Evolutionary conservation across 306 rosid species (phyloP), one percentile per base, ranked within the genome.

Genomic region (Rubus idaeus): DNA sequence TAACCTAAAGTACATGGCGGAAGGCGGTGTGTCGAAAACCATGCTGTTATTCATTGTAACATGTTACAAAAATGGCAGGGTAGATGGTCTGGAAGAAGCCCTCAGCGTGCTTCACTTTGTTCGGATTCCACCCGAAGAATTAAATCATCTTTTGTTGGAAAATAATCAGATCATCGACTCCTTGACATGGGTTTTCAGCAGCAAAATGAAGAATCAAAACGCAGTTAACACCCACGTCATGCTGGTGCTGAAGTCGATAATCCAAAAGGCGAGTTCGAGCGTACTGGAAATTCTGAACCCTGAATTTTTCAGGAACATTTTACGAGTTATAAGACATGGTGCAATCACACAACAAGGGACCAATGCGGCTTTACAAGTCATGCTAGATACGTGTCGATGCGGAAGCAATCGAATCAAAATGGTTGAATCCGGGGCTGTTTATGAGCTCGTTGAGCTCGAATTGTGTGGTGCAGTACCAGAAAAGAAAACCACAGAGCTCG

Each of bases 11-110:
- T 75, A 62, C 61, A 84, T 89, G 91, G 74, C 76, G 0, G 87
- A 88, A 8, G 79, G 81, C 0, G 81, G 90, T 5, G 91, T 89
- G 3, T 79, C 89, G 0, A 89, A 37, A 5, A 88, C 86, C 45
- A 76, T 86, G 83, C 50, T 87, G 53, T 4, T 86, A 40, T 88
- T 88, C 77, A 23, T 91, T 12, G 37, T 68, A 4, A 57, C 8
- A 35, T 85, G 89, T 49, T 79, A 71, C 14, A 72, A 4, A 58
- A 78, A 63, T 0, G 79, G 81, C 0, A 49, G 67, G 18, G 63
- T 75, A 0, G 69, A 77, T 20, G 97, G 97, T 14, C 75, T 90
- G 17, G 84, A 86, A 68, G 88, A 88, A 65, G 95, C 92, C 11
- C 80, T 90, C 12, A 82, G 84, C 60, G 65, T 86, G 0, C 65